These are phyloP conservation scores for Cladosporium sp. DNA, from an alignment of 2,329 filamentous ascomycete species.

Conservation along the genomic window DNA sequence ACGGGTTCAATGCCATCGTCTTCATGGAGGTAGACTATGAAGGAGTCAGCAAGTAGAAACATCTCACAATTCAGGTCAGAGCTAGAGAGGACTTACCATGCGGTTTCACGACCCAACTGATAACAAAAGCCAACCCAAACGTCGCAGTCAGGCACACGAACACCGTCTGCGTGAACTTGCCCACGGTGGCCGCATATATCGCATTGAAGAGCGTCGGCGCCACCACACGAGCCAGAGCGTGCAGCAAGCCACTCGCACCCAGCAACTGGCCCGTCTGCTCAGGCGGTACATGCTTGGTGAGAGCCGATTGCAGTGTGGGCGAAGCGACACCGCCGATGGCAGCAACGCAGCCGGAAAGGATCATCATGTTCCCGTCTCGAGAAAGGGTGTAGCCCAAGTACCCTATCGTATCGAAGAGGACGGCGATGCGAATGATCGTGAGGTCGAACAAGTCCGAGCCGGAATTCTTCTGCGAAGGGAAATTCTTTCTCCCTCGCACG, in stretches of 20 bases:
- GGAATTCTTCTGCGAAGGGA: conserved; percentile 45
- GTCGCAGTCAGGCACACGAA: conserved; percentile 69
- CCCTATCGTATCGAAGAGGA: conserved; percentile 73
- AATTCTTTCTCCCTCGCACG: conserved; percentile 57
- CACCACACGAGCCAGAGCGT: conserved; percentile 74
- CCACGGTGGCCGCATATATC: conserved; percentile 79
- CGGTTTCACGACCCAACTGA: conserved; percentile 68
- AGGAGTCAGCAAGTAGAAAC: neutral
- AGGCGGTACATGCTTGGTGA: conserved; percentile 87
- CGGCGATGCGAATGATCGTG: conserved; percentile 66
- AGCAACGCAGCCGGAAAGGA: conserved; percentile 67
- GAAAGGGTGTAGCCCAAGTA: conserved; percentile 70
- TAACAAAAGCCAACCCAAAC: conserved; percentile 62
- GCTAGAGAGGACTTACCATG: conserved; percentile 57
- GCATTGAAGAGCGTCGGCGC: conserved; percentile 81
- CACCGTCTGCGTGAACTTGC: conserved; percentile 71
- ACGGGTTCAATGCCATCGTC: neutral
- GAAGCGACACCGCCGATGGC: conserved; percentile 79
- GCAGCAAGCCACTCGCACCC: conserved; percentile 79
- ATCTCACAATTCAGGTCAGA: neutral
- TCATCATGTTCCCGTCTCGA: conserved; percentile 60
- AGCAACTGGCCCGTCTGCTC: conserved; percentile 82
- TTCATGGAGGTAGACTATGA: conserved; percentile 17
- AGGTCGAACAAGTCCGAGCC: conserved; percentile 79
- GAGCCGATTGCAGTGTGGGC: conserved; percentile 74